Evolutionary conservation across 371 early-diverging fungal genomes (phyloP), one percentile per base, ranked within the genome.

Genomic region (Mucor piriformis): DNA sequence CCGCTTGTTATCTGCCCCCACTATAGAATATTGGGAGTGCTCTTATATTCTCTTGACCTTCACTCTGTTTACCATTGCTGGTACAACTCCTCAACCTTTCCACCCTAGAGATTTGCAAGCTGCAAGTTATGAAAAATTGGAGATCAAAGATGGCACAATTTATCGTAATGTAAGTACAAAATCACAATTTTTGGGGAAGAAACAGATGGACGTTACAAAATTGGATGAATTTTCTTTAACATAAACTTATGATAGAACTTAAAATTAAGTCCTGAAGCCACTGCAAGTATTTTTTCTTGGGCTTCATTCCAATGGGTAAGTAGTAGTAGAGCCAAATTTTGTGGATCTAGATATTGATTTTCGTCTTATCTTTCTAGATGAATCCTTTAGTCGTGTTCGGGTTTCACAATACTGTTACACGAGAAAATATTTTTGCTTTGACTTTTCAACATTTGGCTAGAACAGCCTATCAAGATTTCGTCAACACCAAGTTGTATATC

Each of bases 241-340:
- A n/a, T 4, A 42, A 20, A n/a, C 55, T 23, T 6, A 37, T 61
- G 8, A 29, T 1, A 76, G 72, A 38, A 57, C 49, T 60, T 57
- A 49, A 8, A 25, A 10, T 29, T 73, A 6, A 72, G 73, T 37
- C 74, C 77, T 20, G 77, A 77, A 63, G 53, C 70, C 0, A 67
- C 65, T 6, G 74, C 77, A 11, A 74, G 73, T 47, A 54, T 70
- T 8, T 59, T 74, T 35, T 74, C 73, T 16, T 74, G 77, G 74
- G 46, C 61, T 27, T 29, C 61, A 20, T 72, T 76, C 43, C 66
- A 72, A 63, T 76, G 76, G 76, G 76, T 75, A 72, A 12, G 0
- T 16, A 20, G 8, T 32, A 27, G 16, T 29, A 32, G 34, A 21
- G 32, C 25, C 33, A 12, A 20, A 15, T 38, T 1, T n/a, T 7